Evolutionary conservation across 2,329 filamentous ascomycete genomes (phyloP), one percentile per base, ranked within the genome.

Genomic region (Neonectria magnoliae): DNA sequence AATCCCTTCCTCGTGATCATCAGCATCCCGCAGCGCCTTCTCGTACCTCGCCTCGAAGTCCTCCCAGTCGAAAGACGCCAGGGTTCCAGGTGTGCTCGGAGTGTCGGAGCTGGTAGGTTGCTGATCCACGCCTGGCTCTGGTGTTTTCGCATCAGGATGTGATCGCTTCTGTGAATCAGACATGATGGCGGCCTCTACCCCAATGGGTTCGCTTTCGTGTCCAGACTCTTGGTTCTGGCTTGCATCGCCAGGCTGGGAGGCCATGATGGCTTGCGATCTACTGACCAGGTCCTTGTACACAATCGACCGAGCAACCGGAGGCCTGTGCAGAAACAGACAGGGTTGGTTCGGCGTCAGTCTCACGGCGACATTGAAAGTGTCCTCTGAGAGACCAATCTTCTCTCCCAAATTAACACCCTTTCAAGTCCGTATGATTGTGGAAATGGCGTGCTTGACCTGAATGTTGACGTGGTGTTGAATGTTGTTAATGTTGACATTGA

Each of bases 41-140:
- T 90, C 84, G 71, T 94, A 97, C 45, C 88, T 87, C 1, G 81
- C 75, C 77, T 94, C 85, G 33, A 97, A 90, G n/a, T 90, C 86
- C 3, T 90, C 83, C 94, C 94, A 97, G 78, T 94, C 88, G 73
- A 92, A 93, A 0, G 74, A 80, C 58, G 81, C 79, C 65, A 93
- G 80, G 57, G 81, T 79, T 18, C 84, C 84, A 0, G 85, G 84
- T 2, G 86, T 85, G 71, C 81, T 81, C n/a, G 84, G 83, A 11
- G 83, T 79, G 51, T 74, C 71, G 56, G 68, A 67, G 56, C 75
- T 77, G 57, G 73, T 71, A 45, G 72, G 70, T 57, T 79, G 76
- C 60, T 76, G 68, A 33, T 76, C 75, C 33, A 71, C 64, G 60
- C 79, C 76, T 54, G 78, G 79, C 67, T 83, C 81, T 16, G 81